Conservation (phyloP, 768 basidiomycete genomes). For the Serendipita sp. region DNA sequence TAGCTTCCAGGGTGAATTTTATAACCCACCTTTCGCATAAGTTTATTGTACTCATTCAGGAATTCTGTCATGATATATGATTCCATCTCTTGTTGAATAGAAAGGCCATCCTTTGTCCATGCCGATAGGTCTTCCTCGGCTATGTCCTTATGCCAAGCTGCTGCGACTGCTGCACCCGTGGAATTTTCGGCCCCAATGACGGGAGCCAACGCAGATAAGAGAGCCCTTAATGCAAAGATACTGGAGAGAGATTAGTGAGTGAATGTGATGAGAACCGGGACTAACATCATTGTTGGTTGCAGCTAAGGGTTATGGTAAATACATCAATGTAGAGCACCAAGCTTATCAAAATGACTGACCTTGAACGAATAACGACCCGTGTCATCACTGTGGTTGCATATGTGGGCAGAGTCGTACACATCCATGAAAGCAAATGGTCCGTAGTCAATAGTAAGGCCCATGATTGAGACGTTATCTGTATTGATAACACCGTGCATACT, state of each 20-base stretch:
- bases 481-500: conserved; percentile 76
- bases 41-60: conserved; percentile 42
- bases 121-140: conserved; percentile 36
- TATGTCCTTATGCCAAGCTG: conserved; percentile 48
- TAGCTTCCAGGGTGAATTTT: not conserved
- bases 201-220: conserved; percentile 64
- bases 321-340: no score
- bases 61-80: conserved; percentile 40
- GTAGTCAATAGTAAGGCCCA: conserved; percentile 34
- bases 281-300: conserved; percentile 71
- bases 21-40: conserved; percentile 49
- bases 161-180: conserved; percentile 31
- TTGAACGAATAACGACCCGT: conserved; percentile 62
- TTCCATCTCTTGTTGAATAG: conserved; percentile 45
- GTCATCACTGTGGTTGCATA: conserved; percentile 82
- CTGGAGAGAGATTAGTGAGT: conserved; percentile 21
- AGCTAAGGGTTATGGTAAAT: conserved; percentile 22
- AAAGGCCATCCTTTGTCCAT: conserved; percentile 44
- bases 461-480: conserved; percentile 48
- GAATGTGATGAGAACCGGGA: not conserved
- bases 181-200: conserved; percentile 71
- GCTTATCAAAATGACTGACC: conserved; percentile 16
- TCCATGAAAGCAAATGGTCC: conserved; percentile 93
- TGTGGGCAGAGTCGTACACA: conserved; percentile 64
- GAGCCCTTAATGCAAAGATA: conserved; percentile 60